These are phyloP conservation scores for Geotrichum carabidarum DNA, from an alignment of 1,139 yeast species.

Conservation along the genomic window DNA sequence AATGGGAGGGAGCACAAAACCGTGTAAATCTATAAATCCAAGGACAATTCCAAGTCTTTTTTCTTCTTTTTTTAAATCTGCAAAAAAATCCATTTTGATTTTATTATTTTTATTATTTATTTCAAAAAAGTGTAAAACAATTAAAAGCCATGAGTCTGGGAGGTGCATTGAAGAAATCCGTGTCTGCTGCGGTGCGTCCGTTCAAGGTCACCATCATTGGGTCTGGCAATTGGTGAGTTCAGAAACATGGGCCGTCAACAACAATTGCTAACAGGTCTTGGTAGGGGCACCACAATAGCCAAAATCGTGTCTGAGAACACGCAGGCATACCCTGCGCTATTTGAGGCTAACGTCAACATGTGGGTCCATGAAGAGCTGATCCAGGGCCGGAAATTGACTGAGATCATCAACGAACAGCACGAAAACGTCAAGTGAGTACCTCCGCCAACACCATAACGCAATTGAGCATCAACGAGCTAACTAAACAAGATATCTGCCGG, in stretches of 20 bases:
- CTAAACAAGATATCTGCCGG: slow-evolving; percentile 52
- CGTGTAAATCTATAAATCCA: too few relatives aligned
- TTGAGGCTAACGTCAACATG: slow-evolving; percentile 71
- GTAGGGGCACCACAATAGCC: slow-evolving; percentile 80
- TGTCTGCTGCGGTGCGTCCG: not conserved
- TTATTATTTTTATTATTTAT: too few relatives aligned
- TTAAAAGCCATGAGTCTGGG: not conserved
- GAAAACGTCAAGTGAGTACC: slow-evolving; percentile 63
- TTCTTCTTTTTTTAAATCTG: too few relatives aligned
- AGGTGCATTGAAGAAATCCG: not conserved
- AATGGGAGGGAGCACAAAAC: too few relatives aligned
- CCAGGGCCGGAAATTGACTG: slow-evolving; percentile 65
- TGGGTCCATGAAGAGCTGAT: slow-evolving; percentile 86
- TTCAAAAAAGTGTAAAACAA: not conserved
- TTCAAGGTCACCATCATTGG: slow-evolving; percentile 40
- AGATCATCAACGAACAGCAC: slow-evolving; percentile 77
- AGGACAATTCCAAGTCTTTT: too few relatives aligned
- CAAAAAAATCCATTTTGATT: too few relatives aligned
- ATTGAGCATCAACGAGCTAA: not conserved
- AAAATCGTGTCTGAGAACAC: slow-evolving; percentile 87
- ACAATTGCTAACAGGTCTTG: not conserved
- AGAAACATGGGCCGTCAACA: too few relatives aligned
- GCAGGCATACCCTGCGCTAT: slow-evolving; percentile 59
- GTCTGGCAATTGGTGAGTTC: slow-evolving; percentile 44
- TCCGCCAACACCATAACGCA: not conserved